These are phyloP conservation scores for Azolla pinnata DNA, from an alignment of 75 land plant species.

Conservation along the genomic window DNA sequence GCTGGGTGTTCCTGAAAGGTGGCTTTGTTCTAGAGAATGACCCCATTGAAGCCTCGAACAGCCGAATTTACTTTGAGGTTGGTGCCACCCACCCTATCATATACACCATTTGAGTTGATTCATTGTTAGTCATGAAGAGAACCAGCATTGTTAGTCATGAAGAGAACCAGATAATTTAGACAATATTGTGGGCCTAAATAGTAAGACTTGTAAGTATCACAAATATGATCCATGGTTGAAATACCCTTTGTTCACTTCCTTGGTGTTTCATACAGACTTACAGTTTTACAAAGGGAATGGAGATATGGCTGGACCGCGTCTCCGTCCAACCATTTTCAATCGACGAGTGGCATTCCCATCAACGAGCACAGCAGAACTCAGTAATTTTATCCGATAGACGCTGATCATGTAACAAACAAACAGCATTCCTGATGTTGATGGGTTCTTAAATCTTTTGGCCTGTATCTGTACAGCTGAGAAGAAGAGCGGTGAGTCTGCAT, in stretches of 20 bases:
- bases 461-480: slow-evolving; percentile 36
- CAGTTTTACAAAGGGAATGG: slow-evolving; percentile 6
- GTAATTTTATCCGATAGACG: slow-evolving; percentile 26
- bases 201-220: not conserved
- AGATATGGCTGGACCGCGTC: slow-evolving; percentile 35
- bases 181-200: not conserved
- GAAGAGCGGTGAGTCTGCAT: slow-evolving; percentile 42
- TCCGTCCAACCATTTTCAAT: slow-evolving; percentile 65
- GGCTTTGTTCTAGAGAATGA: slow-evolving; percentile 42
- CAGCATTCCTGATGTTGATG: no score
- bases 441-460: no score
- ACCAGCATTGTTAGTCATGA: not conserved
- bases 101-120: not conserved
- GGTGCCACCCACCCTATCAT: not conserved
- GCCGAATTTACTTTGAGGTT: slow-evolving; percentile 48
- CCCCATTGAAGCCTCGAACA: slow-evolving; percentile 10
- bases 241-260: not conserved
- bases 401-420: no score
- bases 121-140: not conserved
- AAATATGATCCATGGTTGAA: not conserved
- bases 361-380: slow-evolving; percentile 28
- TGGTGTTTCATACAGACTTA: slow-evolving; percentile 1
- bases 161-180: not conserved
- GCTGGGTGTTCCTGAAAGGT: slow-evolving; percentile 88
- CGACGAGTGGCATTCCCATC: slow-evolving; percentile 54